These are phyloP conservation scores for Lecanicillium sp. DNA, from an alignment of 2,329 filamentous ascomycete species.

Conservation along the genomic window DNA sequence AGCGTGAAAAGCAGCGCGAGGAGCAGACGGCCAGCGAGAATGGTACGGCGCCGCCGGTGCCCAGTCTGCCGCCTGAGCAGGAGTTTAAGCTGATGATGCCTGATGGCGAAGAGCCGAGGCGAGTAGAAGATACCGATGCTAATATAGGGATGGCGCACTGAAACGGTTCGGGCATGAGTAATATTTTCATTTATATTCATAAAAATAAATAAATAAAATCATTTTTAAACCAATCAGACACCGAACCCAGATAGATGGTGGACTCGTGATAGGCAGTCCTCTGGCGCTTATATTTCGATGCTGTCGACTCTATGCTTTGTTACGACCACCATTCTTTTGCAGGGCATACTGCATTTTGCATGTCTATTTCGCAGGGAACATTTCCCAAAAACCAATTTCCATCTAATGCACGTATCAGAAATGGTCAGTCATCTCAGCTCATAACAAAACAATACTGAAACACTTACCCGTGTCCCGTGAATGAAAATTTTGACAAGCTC, in stretches of 20 bases:
- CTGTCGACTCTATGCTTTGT: no score
- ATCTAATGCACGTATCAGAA: slow-evolving; percentile 24
- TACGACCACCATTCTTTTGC: no score
- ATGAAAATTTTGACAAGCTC: slow-evolving; percentile 80
- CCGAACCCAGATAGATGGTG: no score
- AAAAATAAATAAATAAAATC: background rate
- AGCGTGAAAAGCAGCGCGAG: slow-evolving; percentile 34
- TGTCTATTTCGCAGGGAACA: slow-evolving; percentile 33
- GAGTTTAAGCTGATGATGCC: slow-evolving; percentile 44
- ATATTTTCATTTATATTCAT: background rate
- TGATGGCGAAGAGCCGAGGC: slow-evolving; percentile 38
- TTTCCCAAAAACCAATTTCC: slow-evolving; percentile 49
- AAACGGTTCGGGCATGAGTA: background rate
- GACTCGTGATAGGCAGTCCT: no score
- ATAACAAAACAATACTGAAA: background rate
- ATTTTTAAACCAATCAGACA: no score
- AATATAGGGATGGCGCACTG: slow-evolving; percentile 3
- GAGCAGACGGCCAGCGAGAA: slow-evolving; percentile 18
- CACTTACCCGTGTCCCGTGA: slow-evolving; percentile 69
- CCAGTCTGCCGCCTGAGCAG: slow-evolving; percentile 35
- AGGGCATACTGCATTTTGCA: background rate
- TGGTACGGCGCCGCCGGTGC: slow-evolving; percentile 30
- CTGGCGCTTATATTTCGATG: no score
- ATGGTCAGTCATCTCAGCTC: background rate
- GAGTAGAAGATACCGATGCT: slow-evolving; percentile 22